Evolutionary conservation across 805 yeast genomes (phyloP).

Genomic region (Peterozyma toletana): DNA sequence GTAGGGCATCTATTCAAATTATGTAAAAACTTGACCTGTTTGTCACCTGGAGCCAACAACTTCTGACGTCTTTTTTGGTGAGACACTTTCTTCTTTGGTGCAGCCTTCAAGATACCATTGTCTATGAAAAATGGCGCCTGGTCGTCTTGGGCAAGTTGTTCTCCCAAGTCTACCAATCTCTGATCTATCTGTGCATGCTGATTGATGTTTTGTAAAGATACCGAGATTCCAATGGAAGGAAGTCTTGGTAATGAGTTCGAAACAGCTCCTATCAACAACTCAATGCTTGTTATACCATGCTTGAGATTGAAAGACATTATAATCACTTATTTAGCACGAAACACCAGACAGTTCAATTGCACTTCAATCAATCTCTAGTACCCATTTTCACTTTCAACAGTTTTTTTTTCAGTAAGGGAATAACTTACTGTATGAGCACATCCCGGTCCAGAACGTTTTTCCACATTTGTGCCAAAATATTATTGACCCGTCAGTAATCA

Average conservation of each 20-base stretch:
- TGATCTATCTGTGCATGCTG: constrained; percentile 6
- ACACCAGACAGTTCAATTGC: not conserved
- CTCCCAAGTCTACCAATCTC: constrained; percentile 27
- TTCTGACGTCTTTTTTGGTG: constrained; percentile 80
- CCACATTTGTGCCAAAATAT: no score
- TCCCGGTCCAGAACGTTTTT: no score
- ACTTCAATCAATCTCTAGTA: no score
- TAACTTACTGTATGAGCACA: no score
- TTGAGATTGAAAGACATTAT: not conserved
- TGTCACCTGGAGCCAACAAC: constrained; percentile 74
- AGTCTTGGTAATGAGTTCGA: not conserved
- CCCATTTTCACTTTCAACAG: no score
- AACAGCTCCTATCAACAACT: not conserved
- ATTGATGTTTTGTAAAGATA: constrained; percentile 9
- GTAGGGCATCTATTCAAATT: constrained; percentile 89
- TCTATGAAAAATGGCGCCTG: constrained; percentile 40
- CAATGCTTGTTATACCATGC: not conserved
- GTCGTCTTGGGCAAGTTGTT: constrained; percentile 29
- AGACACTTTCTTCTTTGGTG: constrained; percentile 90
- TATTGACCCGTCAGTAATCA: no score
- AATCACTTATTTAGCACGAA: not conserved
- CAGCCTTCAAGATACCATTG: constrained; percentile 78
- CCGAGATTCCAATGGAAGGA: constrained; percentile 10
- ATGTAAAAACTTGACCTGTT: constrained; percentile 68
- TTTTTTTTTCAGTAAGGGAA: no score